Base-by-base conservation (phyloP, 805 yeast species). In the Limtongia smithiae region DNA sequence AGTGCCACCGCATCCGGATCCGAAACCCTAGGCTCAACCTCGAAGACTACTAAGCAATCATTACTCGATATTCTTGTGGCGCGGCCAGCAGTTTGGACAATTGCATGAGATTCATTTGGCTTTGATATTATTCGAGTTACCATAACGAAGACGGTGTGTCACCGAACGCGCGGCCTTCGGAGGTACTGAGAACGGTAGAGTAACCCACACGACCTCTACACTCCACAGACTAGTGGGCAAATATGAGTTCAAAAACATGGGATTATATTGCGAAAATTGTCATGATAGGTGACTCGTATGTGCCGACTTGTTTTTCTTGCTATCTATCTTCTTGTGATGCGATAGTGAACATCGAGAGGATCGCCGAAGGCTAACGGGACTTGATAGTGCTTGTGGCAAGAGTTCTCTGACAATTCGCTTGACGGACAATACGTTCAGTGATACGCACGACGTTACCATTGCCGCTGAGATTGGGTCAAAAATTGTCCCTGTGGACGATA, bases 391-490 rank as follows among this genome's bases (percentile, higher is more conserved):
- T 1, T 66, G 70, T 44, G 70, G 70, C 31, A 66, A 66, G 46
- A 65, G 69, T 15, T 67, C 70, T 3, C 56, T 66, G 37, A 67
- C 68, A 5, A 56, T 66, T 20, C 56, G 70, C 27, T 58, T 66
- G 22, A 66, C 70, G 1, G 70, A 66, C 47, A 63, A 65, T 43
- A 60, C 67, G 36, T 66, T 66, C 52, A 58, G 62, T 14, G 66
- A 64, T 22, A 55, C 57, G 30, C 70, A 66, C 34, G 69, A 65
- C 37, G 68, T 67, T 22, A 66, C 70, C 3, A 66, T 66, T 30
- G 70, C 70, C 12, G 70, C 70, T 8, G 70, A 66, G 47, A 66
- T 66, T 31, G 70, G 70, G 31, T 63, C 69, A 33, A 65, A 65
- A 44, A 61, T 66, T 37, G 50, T 67, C 15, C 54, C 59, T 3